Percentiles rank a stretch among this genome's conserved stretches.
These are phyloP conservation scores for Bruguiera hainesii DNA, from an alignment of 441 rosid genomes.

Conservation along the genomic window DNA sequence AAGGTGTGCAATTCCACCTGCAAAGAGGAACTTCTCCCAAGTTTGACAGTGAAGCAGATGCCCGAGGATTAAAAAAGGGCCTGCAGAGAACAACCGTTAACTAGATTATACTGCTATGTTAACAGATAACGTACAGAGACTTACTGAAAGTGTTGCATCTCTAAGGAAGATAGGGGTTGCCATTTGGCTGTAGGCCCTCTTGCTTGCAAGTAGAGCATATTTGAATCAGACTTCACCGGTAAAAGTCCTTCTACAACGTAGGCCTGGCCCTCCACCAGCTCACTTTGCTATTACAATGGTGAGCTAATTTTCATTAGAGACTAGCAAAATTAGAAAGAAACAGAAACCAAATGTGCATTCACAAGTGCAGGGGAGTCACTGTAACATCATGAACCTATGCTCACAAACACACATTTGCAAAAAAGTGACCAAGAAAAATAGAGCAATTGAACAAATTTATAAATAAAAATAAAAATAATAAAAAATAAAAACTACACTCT, in stretches of 20 bases:
- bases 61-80: slow-evolving; percentile 81
- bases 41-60: slow-evolving; percentile 47
- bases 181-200: slow-evolving; percentile 67
- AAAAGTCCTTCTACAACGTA: slow-evolving; percentile 60
- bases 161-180: slow-evolving; percentile 52
- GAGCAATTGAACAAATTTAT: slow-evolving; percentile 1
- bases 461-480: slow-evolving; percentile 12
- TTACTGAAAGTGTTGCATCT: slow-evolving; percentile 53
- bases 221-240: slow-evolving; percentile 59
- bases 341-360: background rate
- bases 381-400: slow-evolving; percentile 9
- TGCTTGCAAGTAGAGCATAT: slow-evolving; percentile 77
- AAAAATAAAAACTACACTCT: slow-evolving; percentile 20
- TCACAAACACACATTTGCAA: too few relatives aligned
- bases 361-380: slow-evolving; percentile 12
- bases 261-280: slow-evolving; percentile 88
- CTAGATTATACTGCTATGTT: slow-evolving; percentile 14
- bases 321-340: background rate
- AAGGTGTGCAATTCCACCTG: slow-evolving; percentile 43
- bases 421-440: background rate
- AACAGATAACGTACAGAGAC: slow-evolving; percentile 27
- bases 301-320: slow-evolving; percentile 11
- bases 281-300: slow-evolving; percentile 47
- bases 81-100: slow-evolving; percentile 37
- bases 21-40: slow-evolving; percentile 79